Base-by-base conservation (phyloP, 495 filamentous ascomycete genomes). In the Pseudevernia furfuracea region DNA sequence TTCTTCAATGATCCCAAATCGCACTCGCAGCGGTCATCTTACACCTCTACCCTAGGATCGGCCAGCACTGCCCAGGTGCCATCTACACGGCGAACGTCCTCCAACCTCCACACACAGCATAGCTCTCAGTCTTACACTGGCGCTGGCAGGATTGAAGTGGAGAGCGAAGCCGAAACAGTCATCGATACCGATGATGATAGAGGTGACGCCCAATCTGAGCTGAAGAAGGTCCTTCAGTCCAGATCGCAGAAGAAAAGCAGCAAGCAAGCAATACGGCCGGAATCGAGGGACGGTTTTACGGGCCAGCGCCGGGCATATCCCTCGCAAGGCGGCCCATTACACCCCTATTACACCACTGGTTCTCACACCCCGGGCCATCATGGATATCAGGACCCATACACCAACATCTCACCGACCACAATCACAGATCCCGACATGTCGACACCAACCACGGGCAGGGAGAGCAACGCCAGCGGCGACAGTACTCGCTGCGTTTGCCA, bases 401-500 rank as follows among this genome's bases (percentile, higher is more conserved):
- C 72, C 30, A 80, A 78, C 62, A 76, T 74, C 28, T 91, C 89
- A 15, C 89, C 90, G 12, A 86, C 84, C 6, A 87, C 85, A 14
- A 72, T 85, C 66, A 89, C 84, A 25, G 87, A 90, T 59, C 81
- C 83, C 17, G 85, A 86, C 66, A 71, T 87, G 58, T 79, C 80
- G 19, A 92, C 85, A 0, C 89, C 89, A 3, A 86, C 82, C 66
- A 85, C 82, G 41, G 82, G 85, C 66, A 79, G 76, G 21, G 52
- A n/a, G 67, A 84, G 74, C 75, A 82, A 79, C 38, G 73, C 77
- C 48, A 81, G 80, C 61, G 79, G 74, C 66, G 83, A 80, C 7
- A 72, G 73, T 21, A 88, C 90, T 6, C 83, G 90, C 61, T 96
- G 91, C 70, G 75, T 91, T 28, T 95, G 91, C 76, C 79, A 81